phyloP scores from a whole-genome alignment of 257 asterid genomes.

The Nicotiana tabacum region DNA sequence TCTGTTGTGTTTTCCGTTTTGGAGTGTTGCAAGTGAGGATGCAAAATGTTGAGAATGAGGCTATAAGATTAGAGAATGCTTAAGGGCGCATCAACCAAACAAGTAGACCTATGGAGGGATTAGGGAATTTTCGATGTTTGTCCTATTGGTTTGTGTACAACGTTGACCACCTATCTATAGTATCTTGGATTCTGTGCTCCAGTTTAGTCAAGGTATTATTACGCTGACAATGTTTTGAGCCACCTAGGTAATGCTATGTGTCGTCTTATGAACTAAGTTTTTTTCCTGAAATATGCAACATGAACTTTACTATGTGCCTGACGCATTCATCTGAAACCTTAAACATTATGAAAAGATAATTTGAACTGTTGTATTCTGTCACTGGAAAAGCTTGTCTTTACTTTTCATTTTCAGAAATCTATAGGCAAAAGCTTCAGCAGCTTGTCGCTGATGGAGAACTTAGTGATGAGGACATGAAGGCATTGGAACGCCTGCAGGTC shows the following conservation, averaged over 20 bases:
- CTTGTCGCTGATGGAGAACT: constrained; percentile 77
- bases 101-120: neutral
- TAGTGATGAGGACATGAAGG: constrained; percentile 72
- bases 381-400: constrained; percentile 4
- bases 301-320: neutral
- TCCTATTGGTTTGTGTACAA: neutral
- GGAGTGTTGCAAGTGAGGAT: constrained; percentile 2
- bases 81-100: neutral
- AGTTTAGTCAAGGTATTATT: neutral
- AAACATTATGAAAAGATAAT: neutral
- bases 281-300: neutral
- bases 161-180: neutral
- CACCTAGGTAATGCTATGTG: neutral
- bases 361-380: neutral
- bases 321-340: neutral
- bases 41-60: neutral
- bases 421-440: constrained; percentile 80
- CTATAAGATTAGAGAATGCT: neutral
- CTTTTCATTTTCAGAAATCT: constrained; percentile 48
- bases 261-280: neutral
- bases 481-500: constrained; percentile 77
- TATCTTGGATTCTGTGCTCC: too few species aligned
- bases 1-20: neutral
- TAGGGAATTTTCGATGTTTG: neutral
- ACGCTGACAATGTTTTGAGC: neutral